These are phyloP conservation scores for Mimosa bimucronata DNA, from an alignment of 306 rosid genomes.

Conservation along the genomic window DNA sequence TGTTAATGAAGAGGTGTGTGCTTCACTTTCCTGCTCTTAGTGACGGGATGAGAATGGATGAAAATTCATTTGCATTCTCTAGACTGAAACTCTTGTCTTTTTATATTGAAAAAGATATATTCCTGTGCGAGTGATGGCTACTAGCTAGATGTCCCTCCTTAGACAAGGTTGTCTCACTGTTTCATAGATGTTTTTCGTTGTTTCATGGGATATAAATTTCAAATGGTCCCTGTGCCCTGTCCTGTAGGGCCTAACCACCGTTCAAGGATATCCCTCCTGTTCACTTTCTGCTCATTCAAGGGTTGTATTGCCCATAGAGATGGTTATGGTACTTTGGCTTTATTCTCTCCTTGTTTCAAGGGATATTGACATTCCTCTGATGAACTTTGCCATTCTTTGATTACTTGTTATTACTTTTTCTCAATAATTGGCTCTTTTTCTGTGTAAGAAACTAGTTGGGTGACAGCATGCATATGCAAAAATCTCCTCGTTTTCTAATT, in stretches of 20 bases:
- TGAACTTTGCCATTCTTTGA: not conserved
- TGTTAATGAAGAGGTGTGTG: constrained; percentile 3
- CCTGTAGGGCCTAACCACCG: not conserved
- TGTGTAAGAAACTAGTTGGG: constrained; percentile 11
- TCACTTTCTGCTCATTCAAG: constrained; percentile 1
- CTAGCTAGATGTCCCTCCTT: not conserved
- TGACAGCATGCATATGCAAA: not conserved
- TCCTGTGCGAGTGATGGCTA: not conserved
- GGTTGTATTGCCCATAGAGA: not conserved
- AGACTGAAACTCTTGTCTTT: not conserved
- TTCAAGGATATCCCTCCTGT: not conserved
- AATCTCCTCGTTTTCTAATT: not conserved
- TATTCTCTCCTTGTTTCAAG: not conserved
- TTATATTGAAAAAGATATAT: not conserved
- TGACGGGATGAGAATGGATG: not conserved
- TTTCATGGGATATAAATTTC: not conserved
- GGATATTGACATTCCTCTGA: not conserved
- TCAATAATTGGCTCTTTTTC: constrained; percentile 3
- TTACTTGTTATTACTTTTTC: not conserved
- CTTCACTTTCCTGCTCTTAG: not conserved
- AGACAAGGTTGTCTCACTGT: not conserved
- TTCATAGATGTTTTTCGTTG: not conserved
- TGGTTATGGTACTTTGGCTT: not conserved
- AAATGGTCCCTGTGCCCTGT: not conserved
- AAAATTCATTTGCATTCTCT: not conserved